phyloP scores from a whole-genome alignment of 306 rosid genomes.

The Glycine latifolia region DNA sequence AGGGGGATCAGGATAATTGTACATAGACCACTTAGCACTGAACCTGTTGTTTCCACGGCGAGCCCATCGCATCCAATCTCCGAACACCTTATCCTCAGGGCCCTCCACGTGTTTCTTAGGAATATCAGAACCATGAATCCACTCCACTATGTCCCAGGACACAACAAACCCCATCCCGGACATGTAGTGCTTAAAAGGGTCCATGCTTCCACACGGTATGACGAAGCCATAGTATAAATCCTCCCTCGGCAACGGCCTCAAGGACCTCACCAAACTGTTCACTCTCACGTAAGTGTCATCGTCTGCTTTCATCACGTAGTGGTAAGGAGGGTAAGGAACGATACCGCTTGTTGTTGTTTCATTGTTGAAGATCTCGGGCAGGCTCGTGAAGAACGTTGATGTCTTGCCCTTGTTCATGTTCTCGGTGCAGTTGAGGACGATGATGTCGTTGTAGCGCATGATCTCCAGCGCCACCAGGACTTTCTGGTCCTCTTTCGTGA shows the following conservation, averaged over 20 bases:
- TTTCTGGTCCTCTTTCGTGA: conserved; percentile 89
- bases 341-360: conserved; percentile 31
- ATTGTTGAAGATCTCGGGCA: conserved; percentile 71
- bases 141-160: conserved; percentile 89
- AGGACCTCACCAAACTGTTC: too few species aligned
- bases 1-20: conserved; percentile 83
- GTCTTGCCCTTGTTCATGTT: conserved; percentile 98
- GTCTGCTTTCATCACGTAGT: conserved; percentile 89
- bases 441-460: conserved; percentile 82
- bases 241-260: too few species aligned
- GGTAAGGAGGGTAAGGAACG: conserved; percentile 71
- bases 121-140: conserved; percentile 80
- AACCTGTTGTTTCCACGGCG: conserved; percentile 67
- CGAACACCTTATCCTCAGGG: conserved; percentile 84
- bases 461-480: conserved; percentile 74
- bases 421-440: conserved; percentile 86
- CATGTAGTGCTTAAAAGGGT: conserved; percentile 82
- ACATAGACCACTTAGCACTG: conserved; percentile 96
- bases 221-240: too few species aligned
- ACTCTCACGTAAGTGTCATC: conserved; percentile 57
- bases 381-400: conserved; percentile 72
- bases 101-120: conserved; percentile 77
- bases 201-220: too few species aligned
- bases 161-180: conserved; percentile 95
- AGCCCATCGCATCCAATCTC: conserved; percentile 82